Percentiles rank a stretch among this genome's conserved stretches.
Conservation (phyloP, 768 basidiomycete genomes). For the Amanita phalloides region DNA sequence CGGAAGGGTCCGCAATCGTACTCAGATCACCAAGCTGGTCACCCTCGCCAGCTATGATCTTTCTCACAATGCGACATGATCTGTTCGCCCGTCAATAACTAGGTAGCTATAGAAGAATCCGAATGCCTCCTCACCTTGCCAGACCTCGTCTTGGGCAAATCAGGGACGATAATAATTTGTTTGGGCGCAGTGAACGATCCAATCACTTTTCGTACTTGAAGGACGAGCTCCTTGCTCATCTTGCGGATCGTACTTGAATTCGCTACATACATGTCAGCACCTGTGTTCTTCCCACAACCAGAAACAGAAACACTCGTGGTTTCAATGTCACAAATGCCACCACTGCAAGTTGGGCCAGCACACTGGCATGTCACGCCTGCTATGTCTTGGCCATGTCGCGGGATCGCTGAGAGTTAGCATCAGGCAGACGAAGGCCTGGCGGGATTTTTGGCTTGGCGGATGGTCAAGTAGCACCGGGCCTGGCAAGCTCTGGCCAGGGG, state of each 20-base stretch:
- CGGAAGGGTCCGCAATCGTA: constrained; percentile 80
- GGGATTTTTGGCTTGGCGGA: too few species aligned
- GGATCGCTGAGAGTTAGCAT: too few species aligned
- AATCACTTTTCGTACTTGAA: constrained; percentile 96
- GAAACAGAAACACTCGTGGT: too few species aligned
- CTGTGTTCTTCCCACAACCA: too few species aligned
- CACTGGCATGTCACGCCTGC: too few species aligned
- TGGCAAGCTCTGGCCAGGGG: too few species aligned
- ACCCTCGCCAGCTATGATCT: constrained; percentile 89
- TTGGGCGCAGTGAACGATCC: constrained; percentile 97
- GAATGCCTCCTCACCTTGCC: constrained; percentile 59
- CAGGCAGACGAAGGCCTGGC: too few species aligned
- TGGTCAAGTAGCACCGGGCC: too few species aligned
- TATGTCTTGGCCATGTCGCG: too few species aligned
- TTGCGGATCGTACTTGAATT: constrained; percentile 65
- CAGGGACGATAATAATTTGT: constrained; percentile 73
- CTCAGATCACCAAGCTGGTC: constrained; percentile 94
- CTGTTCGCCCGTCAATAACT: constrained; percentile 20
- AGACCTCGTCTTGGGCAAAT: constrained; percentile 90
- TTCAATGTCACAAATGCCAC: too few species aligned
- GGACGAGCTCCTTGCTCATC: constrained; percentile 83
- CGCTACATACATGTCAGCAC: constrained; percentile 22
- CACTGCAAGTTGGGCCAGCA: too few species aligned
- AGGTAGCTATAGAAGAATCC: not conserved
- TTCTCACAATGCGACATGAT: constrained; percentile 95